Percentiles rank a stretch among this genome's conserved stretches.
These are phyloP conservation scores for Penicillium angulare DNA, from an alignment of 495 filamentous ascomycete genomes.

Conservation along the genomic window DNA sequence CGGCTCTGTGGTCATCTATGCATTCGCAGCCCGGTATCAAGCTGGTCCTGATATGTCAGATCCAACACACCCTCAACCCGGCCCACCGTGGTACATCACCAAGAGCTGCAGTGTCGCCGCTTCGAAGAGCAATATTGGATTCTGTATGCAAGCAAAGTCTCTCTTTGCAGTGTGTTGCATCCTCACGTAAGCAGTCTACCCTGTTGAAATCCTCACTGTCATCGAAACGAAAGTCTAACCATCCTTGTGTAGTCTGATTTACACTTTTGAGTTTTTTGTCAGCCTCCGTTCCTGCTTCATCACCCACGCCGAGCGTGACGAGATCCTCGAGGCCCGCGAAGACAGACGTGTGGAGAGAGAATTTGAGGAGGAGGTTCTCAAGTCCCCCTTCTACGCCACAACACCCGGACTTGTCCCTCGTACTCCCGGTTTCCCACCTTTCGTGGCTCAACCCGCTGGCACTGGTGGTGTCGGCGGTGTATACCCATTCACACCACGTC, in stretches of 20 bases:
- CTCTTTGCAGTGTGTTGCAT: slow-evolving; percentile 68
- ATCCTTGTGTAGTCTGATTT: slow-evolving; percentile 47
- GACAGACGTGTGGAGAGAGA: slow-evolving; percentile 42
- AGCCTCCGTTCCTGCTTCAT: slow-evolving; percentile 62
- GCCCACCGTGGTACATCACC: slow-evolving; percentile 80
- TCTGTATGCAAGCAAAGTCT: slow-evolving; percentile 75
- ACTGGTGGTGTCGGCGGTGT: slow-evolving; percentile 4
- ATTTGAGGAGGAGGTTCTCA: slow-evolving; percentile 46
- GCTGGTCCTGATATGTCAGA: slow-evolving; percentile 80
- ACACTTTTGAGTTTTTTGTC: slow-evolving; percentile 54
- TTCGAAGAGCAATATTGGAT: slow-evolving; percentile 52
- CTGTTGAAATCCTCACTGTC: not conserved
- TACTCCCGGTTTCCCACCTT: slow-evolving; percentile 28
- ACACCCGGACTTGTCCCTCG: slow-evolving; percentile 25
- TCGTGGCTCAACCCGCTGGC: slow-evolving; percentile 7
- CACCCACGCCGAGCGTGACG: slow-evolving; percentile 42
- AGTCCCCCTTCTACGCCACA: slow-evolving; percentile 43
- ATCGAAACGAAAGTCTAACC: slow-evolving; percentile 12
- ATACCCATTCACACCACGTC: slow-evolving; percentile 42
- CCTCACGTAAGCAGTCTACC: slow-evolving; percentile 58
- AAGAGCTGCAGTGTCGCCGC: slow-evolving; percentile 69
- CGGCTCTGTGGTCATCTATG: slow-evolving; percentile 60
- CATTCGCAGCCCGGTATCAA: slow-evolving; percentile 67
- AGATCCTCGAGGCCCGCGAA: slow-evolving; percentile 34
- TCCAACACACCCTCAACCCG: slow-evolving; percentile 60